Evolutionary conservation across 2,329 filamentous ascomycete genomes (phyloP).

Genomic region (Bertia moriformis): DNA sequence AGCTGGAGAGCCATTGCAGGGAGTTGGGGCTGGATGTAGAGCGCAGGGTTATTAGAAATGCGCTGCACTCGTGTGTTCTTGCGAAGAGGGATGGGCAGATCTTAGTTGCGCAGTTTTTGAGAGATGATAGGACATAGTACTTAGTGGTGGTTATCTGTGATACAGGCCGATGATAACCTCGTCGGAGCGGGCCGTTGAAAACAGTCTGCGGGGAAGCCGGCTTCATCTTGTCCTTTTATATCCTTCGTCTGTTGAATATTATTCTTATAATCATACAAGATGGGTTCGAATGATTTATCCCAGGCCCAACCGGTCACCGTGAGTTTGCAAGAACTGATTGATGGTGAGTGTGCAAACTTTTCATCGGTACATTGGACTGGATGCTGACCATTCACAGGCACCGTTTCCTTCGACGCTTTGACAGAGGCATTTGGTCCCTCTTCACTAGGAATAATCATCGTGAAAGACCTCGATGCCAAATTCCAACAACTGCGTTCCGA

Average conservation of each 20-base stretch:
- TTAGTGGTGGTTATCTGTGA: no score
- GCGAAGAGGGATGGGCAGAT: no score
- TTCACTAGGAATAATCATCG: slow-evolving; percentile 51
- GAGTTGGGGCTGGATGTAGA: not conserved
- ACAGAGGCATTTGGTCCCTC: slow-evolving; percentile 43
- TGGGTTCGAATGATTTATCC: not conserved
- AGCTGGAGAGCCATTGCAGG: not conserved
- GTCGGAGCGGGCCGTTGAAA: no score
- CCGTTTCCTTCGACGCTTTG: not conserved
- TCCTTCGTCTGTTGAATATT: no score
- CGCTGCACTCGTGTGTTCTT: no score
- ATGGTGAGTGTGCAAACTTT: not conserved
- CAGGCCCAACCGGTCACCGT: not conserved
- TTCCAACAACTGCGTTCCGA: slow-evolving; percentile 36
- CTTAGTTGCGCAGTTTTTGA: no score
- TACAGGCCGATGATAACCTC: no score
- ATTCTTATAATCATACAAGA: not conserved
- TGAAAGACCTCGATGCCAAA: slow-evolving; percentile 38
- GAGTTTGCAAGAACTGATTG: not conserved
- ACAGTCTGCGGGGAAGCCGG: no score
- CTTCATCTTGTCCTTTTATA: no score
- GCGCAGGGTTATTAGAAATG: no score
- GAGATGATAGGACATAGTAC: no score
- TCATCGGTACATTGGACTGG: not conserved
- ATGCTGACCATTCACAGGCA: not conserved